These are phyloP conservation scores for Lodderomyces theae DNA, from an alignment of 1,139 yeast genomes.

Conservation along the genomic window DNA sequence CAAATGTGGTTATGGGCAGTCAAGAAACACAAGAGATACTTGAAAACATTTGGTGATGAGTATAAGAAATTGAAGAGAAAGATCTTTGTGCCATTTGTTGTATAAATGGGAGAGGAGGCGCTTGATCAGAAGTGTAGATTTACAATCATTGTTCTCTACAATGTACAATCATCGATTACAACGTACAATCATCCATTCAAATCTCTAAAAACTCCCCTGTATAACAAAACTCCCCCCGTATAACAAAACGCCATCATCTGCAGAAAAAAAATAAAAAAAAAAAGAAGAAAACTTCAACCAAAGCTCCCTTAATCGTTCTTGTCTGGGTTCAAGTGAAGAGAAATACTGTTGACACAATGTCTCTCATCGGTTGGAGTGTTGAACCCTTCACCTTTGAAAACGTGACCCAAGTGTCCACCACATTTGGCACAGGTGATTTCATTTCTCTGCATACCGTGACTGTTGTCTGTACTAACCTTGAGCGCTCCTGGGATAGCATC, in stretches of 20 bases:
- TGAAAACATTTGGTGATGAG: slow-evolving; percentile 67
- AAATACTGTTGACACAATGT: slow-evolving; percentile 89
- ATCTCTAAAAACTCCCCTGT: slow-evolving; percentile 37
- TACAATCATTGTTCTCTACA: too few species aligned
- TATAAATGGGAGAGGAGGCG: too few species aligned
- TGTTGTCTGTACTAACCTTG: slow-evolving; percentile 53
- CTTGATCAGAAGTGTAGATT: too few species aligned
- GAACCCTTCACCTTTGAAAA: slow-evolving; percentile 93
- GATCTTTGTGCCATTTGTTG: slow-evolving; percentile 53
- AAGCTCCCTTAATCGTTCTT: slow-evolving; percentile 12
- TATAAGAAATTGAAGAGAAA: slow-evolving; percentile 69
- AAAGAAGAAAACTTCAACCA: too few species aligned
- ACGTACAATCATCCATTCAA: not conserved
- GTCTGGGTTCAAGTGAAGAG: slow-evolving; percentile 58
- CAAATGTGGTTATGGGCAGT: slow-evolving; percentile 85
- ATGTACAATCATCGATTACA: too few species aligned
- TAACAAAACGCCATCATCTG: too few species aligned
- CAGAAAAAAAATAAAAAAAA: too few species aligned
- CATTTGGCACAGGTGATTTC: slow-evolving; percentile 90
- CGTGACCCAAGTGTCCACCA: slow-evolving; percentile 94
- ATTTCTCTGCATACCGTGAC: slow-evolving; percentile 74
- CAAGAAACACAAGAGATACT: slow-evolving; percentile 65
- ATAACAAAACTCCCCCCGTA: not conserved
- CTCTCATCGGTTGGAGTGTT: slow-evolving; percentile 86
- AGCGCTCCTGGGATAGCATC: slow-evolving; percentile 84